Evolutionary conservation across 2,329 filamentous ascomycete genomes (phyloP).

Genomic region (Pseudogymnoascus pannorum): DNA sequence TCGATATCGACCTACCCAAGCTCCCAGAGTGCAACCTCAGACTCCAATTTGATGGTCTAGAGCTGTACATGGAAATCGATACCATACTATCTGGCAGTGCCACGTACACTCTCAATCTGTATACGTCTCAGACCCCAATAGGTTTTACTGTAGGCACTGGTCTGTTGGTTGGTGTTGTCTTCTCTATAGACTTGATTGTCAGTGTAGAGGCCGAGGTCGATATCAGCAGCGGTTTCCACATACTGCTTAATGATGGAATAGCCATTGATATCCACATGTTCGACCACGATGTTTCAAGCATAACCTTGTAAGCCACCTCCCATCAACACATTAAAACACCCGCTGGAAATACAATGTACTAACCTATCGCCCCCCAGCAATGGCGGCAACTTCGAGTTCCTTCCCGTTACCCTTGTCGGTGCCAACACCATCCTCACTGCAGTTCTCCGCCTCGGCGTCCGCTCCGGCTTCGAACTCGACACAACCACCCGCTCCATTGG

Average conservation of each 20-base stretch:
- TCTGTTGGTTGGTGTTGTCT: slow-evolving; percentile 39
- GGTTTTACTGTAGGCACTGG: slow-evolving; percentile 36
- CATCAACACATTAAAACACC: not conserved
- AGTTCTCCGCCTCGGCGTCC: slow-evolving; percentile 39
- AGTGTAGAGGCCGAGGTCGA: slow-evolving; percentile 39
- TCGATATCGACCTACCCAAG: slow-evolving; percentile 37
- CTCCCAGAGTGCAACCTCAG: slow-evolving; percentile 38
- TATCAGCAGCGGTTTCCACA: slow-evolving; percentile 47
- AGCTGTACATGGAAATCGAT: slow-evolving; percentile 44
- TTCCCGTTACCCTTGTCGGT: slow-evolving; percentile 44
- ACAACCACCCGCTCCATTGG: slow-evolving; percentile 24
- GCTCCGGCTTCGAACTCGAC: slow-evolving; percentile 37
- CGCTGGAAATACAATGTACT: not conserved
- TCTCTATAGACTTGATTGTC: slow-evolving; percentile 46
- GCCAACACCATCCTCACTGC: slow-evolving; percentile 40
- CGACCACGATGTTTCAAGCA: slow-evolving; percentile 38
- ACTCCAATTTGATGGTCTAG: slow-evolving; percentile 44
- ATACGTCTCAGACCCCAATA: slow-evolving; percentile 36
- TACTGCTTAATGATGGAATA: slow-evolving; percentile 45
- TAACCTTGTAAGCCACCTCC: slow-evolving; percentile 40
- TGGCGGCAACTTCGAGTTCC: slow-evolving; percentile 48
- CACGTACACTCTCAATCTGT: slow-evolving; percentile 44
- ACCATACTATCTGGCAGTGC: slow-evolving; percentile 35
- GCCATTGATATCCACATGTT: slow-evolving; percentile 44
- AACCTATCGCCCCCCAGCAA: slow-evolving; percentile 30